Evolutionary conservation across 495 filamentous ascomycete species (phyloP).

Genomic region (Podospora fimiseda): DNA sequence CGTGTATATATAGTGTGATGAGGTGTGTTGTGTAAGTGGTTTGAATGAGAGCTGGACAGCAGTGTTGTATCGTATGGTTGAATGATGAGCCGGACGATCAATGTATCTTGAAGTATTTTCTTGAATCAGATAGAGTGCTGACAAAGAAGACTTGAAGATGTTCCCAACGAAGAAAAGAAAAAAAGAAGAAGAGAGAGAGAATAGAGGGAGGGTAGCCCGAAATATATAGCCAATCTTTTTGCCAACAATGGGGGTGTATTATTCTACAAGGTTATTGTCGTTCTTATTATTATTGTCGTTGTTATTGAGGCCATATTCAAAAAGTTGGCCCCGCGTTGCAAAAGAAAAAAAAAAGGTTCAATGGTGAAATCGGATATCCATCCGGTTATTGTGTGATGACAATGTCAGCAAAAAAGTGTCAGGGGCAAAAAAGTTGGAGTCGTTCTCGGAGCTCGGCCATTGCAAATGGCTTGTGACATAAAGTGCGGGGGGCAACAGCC

Average conservation of each 20-base stretch:
- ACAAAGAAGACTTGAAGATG: neutral
- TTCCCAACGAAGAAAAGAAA: constrained; percentile 8
- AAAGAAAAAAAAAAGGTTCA: too few species aligned
- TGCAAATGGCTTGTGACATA: neutral
- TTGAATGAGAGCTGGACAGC: neutral
- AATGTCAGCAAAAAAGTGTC: neutral
- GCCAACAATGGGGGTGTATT: too few species aligned
- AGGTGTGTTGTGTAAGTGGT: neutral
- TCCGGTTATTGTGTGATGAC: neutral
- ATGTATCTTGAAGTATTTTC: neutral
- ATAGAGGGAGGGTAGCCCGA: neutral
- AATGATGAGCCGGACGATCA: too few species aligned
- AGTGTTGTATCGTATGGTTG: too few species aligned
- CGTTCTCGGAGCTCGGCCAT: neutral
- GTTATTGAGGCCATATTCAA: neutral
- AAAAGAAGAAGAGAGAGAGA: neutral
- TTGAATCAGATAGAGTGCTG: neutral
- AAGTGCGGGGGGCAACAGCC: neutral
- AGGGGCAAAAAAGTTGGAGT: neutral
- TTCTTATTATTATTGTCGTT: neutral
- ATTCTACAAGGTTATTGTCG: too few species aligned
- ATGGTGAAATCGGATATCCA: neutral
- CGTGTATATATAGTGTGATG: neutral
- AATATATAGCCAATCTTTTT: too few species aligned
- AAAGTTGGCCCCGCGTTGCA: too few species aligned